Base-by-base conservation (phyloP, 78 protist species). In the Bigelowiella natans region DNA sequence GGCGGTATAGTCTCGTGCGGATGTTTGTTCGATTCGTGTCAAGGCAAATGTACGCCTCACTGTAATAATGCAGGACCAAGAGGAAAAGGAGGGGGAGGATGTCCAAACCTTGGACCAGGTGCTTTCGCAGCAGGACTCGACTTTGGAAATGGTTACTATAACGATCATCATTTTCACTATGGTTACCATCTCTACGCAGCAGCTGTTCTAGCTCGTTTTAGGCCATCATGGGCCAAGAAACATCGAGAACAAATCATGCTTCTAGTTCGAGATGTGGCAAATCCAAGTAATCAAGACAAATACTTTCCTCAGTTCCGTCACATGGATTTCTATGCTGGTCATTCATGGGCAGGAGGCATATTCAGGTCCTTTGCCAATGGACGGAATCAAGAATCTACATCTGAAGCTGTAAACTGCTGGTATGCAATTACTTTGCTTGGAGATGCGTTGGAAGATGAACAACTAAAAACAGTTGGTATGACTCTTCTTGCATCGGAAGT, bases 151-250 rank as follows among this genome's bases (percentile, higher is more conserved):
- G 88, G 88, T 37, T 84, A 2, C 1, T 84, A 84, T 1, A 84
- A 84, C 88, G 88, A 84, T 37, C 88, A 84, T 84, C 88, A 83
- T 28, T 83, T 83, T 31, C 86, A 83, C 86, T 83, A 51, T 51
- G 73, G 88, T 26, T 84, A 84, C 34, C 88, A 84, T 37, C 88
- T 84, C 40, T 84, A 84, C 1, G 88, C 88, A 28, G 1, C 31
- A n/a, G 88, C 88, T 30, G 88, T 84, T n/a, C 0, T 84, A 0
- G 88, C 88, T 30, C 88, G 31, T 26, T 84, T 84, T 1, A 30
- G 31, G 40, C 88, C 39, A 2, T 1, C n/a, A n/a, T 84, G 88
- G 88, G 88, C 88, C 36, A 34, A 84, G 34, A 84, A 0, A 37
- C 88, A 84, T 1, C 0, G 1, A 2, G 88, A 84, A 37, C 1